Conservation (phyloP, 257 asterid genomes). For the Gentiana dahurica region DNA sequence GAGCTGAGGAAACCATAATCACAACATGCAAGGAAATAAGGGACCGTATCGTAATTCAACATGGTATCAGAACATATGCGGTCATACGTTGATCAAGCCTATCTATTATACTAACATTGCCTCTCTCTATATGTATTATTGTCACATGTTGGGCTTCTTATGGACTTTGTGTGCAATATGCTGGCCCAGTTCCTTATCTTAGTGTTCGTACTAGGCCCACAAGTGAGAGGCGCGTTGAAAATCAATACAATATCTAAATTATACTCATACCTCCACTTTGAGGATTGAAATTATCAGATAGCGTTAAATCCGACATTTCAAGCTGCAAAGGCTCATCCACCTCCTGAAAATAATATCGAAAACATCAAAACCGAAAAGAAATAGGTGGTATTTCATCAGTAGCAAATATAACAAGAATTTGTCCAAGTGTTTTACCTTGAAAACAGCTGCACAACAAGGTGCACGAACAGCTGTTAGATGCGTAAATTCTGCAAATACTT, state of each 20-base stretch:
- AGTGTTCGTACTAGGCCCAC: too few species aligned
- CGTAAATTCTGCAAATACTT: constrained; percentile 92
- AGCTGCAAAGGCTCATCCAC: constrained; percentile 90
- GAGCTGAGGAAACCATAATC: neutral
- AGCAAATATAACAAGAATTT: constrained; percentile 6
- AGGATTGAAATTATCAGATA: constrained; percentile 54
- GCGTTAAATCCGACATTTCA: constrained; percentile 79
- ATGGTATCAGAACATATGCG: too few species aligned
- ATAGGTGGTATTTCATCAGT: constrained; percentile 2
- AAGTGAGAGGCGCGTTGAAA: too few species aligned
- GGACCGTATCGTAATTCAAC: too few species aligned
- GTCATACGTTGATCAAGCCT: too few species aligned
- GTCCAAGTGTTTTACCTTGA: constrained; percentile 47
- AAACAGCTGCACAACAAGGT: constrained; percentile 92
- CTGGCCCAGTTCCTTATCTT: too few species aligned
- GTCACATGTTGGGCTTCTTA: too few species aligned
- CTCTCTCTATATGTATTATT: too few species aligned
- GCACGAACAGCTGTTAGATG: constrained; percentile 76
- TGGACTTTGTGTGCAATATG: too few species aligned
- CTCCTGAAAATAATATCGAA: constrained; percentile 40
- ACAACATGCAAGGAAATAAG: neutral
- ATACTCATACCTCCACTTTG: constrained; percentile 48
- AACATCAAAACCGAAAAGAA: neutral
- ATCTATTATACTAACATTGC: too few species aligned
- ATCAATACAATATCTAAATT: too few species aligned